Base-by-base conservation (phyloP, 495 filamentous ascomycete genomes). In the Trichoderma gamsii region DNA sequence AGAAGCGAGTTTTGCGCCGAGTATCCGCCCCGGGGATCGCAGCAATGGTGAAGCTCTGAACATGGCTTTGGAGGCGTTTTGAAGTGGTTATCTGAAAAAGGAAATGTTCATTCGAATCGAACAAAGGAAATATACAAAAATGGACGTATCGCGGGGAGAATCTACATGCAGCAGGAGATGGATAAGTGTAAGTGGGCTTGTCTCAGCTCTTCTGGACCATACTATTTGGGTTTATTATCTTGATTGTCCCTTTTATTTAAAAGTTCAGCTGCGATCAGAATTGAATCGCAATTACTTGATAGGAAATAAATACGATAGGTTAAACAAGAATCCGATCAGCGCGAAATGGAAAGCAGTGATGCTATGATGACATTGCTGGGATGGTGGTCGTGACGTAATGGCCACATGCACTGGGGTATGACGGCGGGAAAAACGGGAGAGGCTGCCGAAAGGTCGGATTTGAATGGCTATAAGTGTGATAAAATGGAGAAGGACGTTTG, bases 321-420 rank as follows among this genome's bases (percentile, higher is more conserved):
- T 1, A 29, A 29, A 29, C 35, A 38, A 38, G 35, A 38, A 32
- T 32, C 25, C 27, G 56, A 61, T 32, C 27, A 32, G 23, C 23
- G 56, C 18, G 27, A 13, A 25, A 32, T 12, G 4, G 25, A 32
- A 16, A 18, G 56, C 9, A 61, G 56, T 61, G 56, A 61, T 61
- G 56, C 56, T 61, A 61, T 61, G 56, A 61, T 61, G 56, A 61
- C 56, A 61, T 61, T 32, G 29, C 11, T 32, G 4, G 13, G 56
- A 32, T 4, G 23, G 3, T 13, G 25, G 56, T 32, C 56, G 25
- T 61, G 56, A 61, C 56, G 56, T 61, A 61, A 61, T 61, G 56
- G 25, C 56, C 27, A 61, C 56, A 21, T 12, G 56, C 56, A 32
- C 7, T 12, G 25, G 25, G 25, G 56, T 15, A 18, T 61, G 56